A percentile compares a stretch with the other conserved stretches of the same genome.
Conservation (phyloP, 345 rosid species). For the Eucalyptus camaldulensis region DNA sequence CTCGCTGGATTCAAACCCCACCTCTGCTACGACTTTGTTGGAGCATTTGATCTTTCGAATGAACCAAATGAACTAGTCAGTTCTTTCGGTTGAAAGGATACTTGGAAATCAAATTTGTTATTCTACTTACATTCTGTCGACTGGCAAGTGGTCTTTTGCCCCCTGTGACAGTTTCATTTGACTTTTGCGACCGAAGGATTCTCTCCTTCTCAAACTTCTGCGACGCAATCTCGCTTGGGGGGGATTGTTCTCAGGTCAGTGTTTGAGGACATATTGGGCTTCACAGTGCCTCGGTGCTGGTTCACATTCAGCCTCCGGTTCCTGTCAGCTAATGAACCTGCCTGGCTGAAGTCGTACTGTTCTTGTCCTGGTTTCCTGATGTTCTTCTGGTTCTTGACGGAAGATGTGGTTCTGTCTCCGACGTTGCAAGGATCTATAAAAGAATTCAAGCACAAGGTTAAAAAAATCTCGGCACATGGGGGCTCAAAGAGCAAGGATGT, state of each 20-base stretch:
- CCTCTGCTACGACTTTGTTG: background rate
- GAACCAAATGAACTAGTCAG: background rate
- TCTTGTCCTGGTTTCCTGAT: background rate
- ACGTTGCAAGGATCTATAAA: background rate
- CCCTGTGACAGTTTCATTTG: background rate
- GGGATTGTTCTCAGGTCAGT: background rate
- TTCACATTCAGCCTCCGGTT: background rate
- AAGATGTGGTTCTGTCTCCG: background rate
- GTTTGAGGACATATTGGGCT: background rate
- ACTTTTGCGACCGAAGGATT: background rate
- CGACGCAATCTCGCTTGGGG: background rate
- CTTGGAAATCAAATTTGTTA: background rate
- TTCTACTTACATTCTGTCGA: background rate
- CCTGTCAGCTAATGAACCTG: background rate
- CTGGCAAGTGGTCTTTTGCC: background rate
- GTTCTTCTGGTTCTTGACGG: background rate
- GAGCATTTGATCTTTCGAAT: background rate
- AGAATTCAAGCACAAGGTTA: background rate
- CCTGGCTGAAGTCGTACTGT: background rate
- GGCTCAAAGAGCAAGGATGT: background rate
- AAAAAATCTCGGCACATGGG: background rate
- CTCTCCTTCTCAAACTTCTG: background rate
- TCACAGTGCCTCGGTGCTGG: background rate
- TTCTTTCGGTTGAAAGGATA: background rate
- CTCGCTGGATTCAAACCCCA: background rate